These are phyloP conservation scores for Alternaria burnsii DNA, from an alignment of 2,329 filamentous ascomycete species.

Conservation along the genomic window DNA sequence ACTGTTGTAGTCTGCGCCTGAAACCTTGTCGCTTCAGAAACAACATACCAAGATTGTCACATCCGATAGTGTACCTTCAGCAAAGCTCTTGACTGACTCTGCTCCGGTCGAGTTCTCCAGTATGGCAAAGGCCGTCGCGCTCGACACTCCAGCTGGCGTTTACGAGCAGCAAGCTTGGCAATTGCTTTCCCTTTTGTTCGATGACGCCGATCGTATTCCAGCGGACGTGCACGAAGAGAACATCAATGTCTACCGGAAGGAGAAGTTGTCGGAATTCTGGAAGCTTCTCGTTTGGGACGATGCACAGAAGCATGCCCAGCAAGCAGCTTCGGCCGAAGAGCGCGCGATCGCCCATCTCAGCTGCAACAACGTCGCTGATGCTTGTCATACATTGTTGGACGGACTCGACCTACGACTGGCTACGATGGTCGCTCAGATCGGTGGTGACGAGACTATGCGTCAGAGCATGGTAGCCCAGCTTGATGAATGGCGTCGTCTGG, in stretches of 20 bases:
- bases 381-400: conserved; percentile 79
- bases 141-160: conserved; percentile 46
- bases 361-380: conserved; percentile 79
- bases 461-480: conserved; percentile 82
- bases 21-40: conserved; percentile 65
- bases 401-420: conserved; percentile 84
- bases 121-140: conserved; percentile 56
- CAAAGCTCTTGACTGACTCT: conserved; percentile 58
- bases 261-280: conserved; percentile 74
- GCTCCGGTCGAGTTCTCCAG: conserved; percentile 62
- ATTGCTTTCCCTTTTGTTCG: conserved; percentile 86
- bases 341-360: conserved; percentile 84
- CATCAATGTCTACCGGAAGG: conserved; percentile 57
- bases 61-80: conserved; percentile 67
- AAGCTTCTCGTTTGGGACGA: conserved; percentile 54
- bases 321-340: conserved; percentile 75
- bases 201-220: conserved; percentile 57
- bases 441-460: conserved; percentile 73
- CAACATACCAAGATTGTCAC: conserved; percentile 57
- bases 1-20: conserved; percentile 61
- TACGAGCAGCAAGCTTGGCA: conserved; percentile 85
- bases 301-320: conserved; percentile 58
- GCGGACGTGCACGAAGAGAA: conserved; percentile 55
- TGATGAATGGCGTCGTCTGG: conserved; percentile 81
- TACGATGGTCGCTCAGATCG: conserved; percentile 83